Base-by-base conservation (phyloP, 371 early-diverging fungal genomes). In the Circinella minor region DNA sequence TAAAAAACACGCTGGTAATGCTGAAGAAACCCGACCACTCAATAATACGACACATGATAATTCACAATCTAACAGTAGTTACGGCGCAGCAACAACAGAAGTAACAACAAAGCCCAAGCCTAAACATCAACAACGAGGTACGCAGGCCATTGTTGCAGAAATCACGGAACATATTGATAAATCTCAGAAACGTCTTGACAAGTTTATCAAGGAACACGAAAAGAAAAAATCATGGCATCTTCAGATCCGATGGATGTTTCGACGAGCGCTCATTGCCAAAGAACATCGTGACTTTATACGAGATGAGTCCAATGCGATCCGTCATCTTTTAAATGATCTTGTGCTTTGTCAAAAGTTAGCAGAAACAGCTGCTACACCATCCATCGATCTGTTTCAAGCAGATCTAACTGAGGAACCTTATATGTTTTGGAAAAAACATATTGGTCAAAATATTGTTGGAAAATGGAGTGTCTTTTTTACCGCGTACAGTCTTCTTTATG, bases 201-300 rank as follows among this genome's bases (percentile, higher is more conserved):
- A 18, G 20, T 57, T 57, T 27, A 18, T 57, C 57, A 34, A 57
- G 20, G 57, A 57, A 57, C 20, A 34, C 57, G 36, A 57, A 57
- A 6, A 34, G 13, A 34, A 57, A 18, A 57, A 57, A n/a, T 1
- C 20, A n/a, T 57, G 20, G 20, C 14, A 34, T 34, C 6, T 27
- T 13, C 7, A 34, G 11, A 14, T 57, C 6, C 5, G 27, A 34
- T 57, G 57, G 57, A 7, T 27, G 8, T 57, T 57, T 34, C 11
- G 36, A 34, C 57, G 57, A 18, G 20, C 57, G 0, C 5, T 34
- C 18, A 34, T 57, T 34, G 57, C 57, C n/a, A 11, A 10, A 14
- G 36, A 57, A 6, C n/a, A 51, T 51, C 51, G 51, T 3, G 51
- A 51, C 51, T 51, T 51, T 51, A 17, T 51, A 8, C 8, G 15